phyloP scores from a whole-genome alignment of 495 filamentous ascomycete genomes.

The Pseudomonodictys pantanalensis region DNA sequence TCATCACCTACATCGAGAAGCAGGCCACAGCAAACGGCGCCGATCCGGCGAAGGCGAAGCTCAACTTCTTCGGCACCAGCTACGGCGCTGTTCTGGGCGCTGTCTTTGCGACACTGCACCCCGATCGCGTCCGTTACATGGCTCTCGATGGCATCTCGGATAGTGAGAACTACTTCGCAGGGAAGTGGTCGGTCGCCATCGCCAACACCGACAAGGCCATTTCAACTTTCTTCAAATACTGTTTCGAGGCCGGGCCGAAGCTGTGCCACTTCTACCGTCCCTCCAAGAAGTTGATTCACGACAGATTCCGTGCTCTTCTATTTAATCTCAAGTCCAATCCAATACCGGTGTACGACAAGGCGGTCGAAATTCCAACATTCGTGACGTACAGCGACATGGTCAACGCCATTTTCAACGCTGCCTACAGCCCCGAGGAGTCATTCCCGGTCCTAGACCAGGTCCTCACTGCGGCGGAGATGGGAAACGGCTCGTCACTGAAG shows the following conservation, averaged over 20 bases:
- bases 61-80: constrained; percentile 36
- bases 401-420: not conserved
- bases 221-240: constrained; percentile 11
- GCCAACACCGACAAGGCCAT: constrained; percentile 7
- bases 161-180: constrained; percentile 36
- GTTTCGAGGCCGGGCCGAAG: constrained; percentile 9
- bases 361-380: not conserved
- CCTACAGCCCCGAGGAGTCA: not conserved
- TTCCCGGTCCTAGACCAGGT: not conserved
- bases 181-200: not conserved
- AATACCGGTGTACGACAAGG: not conserved
- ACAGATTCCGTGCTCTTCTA: not conserved
- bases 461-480: not conserved
- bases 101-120: constrained; percentile 53
- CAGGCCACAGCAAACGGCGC: constrained; percentile 42
- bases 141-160: constrained; percentile 54
- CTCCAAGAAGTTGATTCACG: not conserved
- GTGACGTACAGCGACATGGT: not conserved
- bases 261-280: not conserved
- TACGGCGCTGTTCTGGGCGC: constrained; percentile 37
- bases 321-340: not conserved
- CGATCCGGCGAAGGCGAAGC: constrained; percentile 25
- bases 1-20: constrained; percentile 50
- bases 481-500: not conserved
- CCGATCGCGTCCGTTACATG: constrained; percentile 49